Conservation (phyloP, 1,139 yeast genomes). For the Zygoascus sp. region DNA sequence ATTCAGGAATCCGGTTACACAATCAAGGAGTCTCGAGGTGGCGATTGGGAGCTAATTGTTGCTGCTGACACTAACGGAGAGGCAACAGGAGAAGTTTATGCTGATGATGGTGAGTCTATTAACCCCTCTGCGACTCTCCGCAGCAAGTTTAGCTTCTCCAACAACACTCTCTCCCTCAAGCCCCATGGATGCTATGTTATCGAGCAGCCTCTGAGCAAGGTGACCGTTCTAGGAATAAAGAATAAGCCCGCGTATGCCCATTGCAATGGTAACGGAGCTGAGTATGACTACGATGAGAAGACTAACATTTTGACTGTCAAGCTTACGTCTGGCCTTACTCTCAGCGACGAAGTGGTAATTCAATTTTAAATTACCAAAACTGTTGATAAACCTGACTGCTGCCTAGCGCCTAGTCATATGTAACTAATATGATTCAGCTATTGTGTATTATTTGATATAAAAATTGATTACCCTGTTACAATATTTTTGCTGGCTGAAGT, state of each 20-base stretch:
- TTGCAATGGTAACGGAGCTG: background rate
- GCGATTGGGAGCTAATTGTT: conserved; percentile 34
- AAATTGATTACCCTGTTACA: too few relatives aligned
- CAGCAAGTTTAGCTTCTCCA: background rate
- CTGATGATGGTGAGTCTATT: conserved; percentile 34
- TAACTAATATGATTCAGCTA: too few relatives aligned
- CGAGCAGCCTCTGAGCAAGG: background rate
- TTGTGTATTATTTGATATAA: too few relatives aligned
- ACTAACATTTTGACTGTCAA: background rate
- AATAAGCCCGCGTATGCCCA: background rate
- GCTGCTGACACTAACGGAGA: conserved; percentile 28
- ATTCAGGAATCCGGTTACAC: conserved; percentile 37
- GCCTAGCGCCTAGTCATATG: too few relatives aligned
- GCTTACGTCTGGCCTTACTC: background rate
- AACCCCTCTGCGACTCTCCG: background rate
- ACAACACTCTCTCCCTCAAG: background rate
- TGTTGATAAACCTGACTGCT: background rate
- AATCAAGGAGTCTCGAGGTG: conserved; percentile 32
- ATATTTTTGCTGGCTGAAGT: too few relatives aligned
- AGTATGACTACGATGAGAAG: background rate
- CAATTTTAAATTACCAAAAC: background rate
- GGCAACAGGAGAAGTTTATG: conserved; percentile 21
- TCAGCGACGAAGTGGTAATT: background rate
- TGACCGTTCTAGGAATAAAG: background rate
- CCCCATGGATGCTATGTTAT: conserved; percentile 1